A percentile compares a stretch with the other conserved stretches of the same genome.
Conservation (phyloP, 2,329 filamentous ascomycete species). For the Albophoma yamanashiensis region DNA sequence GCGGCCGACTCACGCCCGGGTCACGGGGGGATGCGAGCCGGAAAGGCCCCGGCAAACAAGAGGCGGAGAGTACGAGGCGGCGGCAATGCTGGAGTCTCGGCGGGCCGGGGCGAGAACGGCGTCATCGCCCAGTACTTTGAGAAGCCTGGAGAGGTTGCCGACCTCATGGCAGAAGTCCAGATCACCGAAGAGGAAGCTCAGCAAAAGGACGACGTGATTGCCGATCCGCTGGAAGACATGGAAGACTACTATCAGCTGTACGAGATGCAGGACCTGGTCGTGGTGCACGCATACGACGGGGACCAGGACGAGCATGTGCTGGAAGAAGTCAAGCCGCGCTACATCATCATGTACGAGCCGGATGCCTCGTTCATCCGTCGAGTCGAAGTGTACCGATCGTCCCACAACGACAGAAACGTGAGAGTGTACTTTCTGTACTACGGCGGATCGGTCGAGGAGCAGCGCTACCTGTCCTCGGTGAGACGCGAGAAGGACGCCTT, state of each 20-base stretch:
- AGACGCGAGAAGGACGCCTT: slow-evolving; percentile 96
- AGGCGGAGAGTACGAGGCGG: slow-evolving; percentile 76
- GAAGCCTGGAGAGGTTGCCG: slow-evolving; percentile 69
- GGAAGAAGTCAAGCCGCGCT: slow-evolving; percentile 84
- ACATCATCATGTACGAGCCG: slow-evolving; percentile 98
- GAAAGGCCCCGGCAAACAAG: slow-evolving; percentile 67
- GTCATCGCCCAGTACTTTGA: slow-evolving; percentile 73
- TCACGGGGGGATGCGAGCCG: slow-evolving; percentile 39
- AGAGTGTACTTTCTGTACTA: slow-evolving; percentile 97
- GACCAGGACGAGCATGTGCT: slow-evolving; percentile 95
- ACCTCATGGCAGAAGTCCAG: slow-evolving; percentile 71
- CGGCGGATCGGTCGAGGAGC: slow-evolving; percentile 87
- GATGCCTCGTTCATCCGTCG: slow-evolving; percentile 88
- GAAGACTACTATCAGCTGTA: slow-evolving; percentile 87
- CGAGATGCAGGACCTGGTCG: slow-evolving; percentile 78
- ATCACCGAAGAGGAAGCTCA: slow-evolving; percentile 67
- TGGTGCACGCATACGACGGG: slow-evolving; percentile 88
- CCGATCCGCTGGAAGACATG: slow-evolving; percentile 79
- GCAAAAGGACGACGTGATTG: slow-evolving; percentile 64
- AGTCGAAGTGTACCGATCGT: slow-evolving; percentile 92
- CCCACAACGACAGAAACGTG: slow-evolving; percentile 79
- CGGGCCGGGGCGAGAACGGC: slow-evolving; percentile 59
- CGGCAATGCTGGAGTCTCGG: slow-evolving; percentile 44
- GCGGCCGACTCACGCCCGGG: slow-evolving; percentile 46
- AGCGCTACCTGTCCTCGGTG: slow-evolving; percentile 80